phyloP scores from a whole-genome alignment of 2,329 filamentous ascomycete species.

The Tolypocladium inflatum region DNA sequence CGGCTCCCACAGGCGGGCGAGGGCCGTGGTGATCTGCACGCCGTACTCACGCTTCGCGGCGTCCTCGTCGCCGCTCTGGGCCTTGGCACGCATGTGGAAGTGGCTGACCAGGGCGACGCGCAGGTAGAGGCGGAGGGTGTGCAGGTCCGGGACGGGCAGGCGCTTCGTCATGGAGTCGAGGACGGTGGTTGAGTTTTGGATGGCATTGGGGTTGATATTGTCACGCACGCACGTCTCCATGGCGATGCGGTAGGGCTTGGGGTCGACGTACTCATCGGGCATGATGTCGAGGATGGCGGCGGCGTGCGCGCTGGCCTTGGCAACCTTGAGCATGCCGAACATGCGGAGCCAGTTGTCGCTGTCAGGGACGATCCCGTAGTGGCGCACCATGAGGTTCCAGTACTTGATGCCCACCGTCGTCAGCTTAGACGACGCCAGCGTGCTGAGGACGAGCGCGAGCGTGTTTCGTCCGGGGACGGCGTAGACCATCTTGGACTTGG shows the following conservation, averaged over 20 bases:
- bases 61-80: conserved; percentile 18
- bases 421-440: conserved; percentile 50
- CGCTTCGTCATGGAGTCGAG: conserved; percentile 50
- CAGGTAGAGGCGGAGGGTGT: conserved; percentile 45
- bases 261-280: conserved; percentile 31
- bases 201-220: conserved; percentile 61
- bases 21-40: conserved; percentile 38
- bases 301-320: conserved; percentile 54
- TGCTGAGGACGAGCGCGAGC: conserved; percentile 60
- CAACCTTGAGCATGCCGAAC: conserved; percentile 55
- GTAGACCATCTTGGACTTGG: conserved; percentile 16
- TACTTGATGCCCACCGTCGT: conserved; percentile 60
- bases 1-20: conserved; percentile 41
- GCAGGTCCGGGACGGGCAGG: conserved; percentile 36
- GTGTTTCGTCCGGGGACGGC: conserved; percentile 43
- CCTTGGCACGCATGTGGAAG: conserved; percentile 24
- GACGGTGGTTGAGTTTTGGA: conserved; percentile 55
- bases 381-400: conserved; percentile 62
- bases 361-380: conserved; percentile 60
- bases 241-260: conserved; percentile 58
- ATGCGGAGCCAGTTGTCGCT: conserved; percentile 58
- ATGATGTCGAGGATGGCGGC: conserved; percentile 49
- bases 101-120: conserved; percentile 41
- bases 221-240: conserved; percentile 68
- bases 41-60: conserved; percentile 35